Conservation (phyloP, 495 filamentous ascomycete species). For the Immersiella caudata region DNA sequence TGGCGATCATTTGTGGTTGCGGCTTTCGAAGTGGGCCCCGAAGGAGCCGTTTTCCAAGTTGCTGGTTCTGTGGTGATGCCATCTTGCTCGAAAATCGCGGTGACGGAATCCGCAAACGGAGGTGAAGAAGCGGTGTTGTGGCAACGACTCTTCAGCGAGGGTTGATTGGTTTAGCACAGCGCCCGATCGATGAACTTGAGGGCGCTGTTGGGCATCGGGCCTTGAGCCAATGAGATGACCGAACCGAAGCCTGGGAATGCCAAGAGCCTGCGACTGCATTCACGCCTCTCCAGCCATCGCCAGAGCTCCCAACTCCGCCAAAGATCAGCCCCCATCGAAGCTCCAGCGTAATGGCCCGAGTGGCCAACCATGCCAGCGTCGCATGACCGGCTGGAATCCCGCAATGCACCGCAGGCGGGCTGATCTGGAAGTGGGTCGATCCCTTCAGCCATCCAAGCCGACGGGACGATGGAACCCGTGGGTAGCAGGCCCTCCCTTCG, state of each 20-base stretch:
- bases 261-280: not conserved
- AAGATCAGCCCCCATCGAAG: not conserved
- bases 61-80: not conserved
- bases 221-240: not conserved
- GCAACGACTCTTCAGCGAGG: not conserved
- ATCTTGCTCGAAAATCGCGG: not conserved
- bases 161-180: not conserved
- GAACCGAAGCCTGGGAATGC: not conserved
- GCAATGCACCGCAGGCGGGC: not conserved
- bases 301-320: not conserved
- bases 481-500: not conserved
- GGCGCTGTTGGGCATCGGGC: not conserved
- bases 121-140: not conserved
- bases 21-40: not conserved
- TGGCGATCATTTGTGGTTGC: not conserved
- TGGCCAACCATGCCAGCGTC: not conserved
- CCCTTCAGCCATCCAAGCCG: not conserved
- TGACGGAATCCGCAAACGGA: not conserved
- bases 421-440: not conserved
- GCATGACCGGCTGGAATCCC: not conserved
- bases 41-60: not conserved
- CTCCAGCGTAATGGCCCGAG: not conserved
- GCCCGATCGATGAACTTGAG: not conserved
- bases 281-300: not conserved
- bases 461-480: not conserved